phyloP scores from a whole-genome alignment of 768 basidiomycete genomes.

The Tulasnella sp. region DNA sequence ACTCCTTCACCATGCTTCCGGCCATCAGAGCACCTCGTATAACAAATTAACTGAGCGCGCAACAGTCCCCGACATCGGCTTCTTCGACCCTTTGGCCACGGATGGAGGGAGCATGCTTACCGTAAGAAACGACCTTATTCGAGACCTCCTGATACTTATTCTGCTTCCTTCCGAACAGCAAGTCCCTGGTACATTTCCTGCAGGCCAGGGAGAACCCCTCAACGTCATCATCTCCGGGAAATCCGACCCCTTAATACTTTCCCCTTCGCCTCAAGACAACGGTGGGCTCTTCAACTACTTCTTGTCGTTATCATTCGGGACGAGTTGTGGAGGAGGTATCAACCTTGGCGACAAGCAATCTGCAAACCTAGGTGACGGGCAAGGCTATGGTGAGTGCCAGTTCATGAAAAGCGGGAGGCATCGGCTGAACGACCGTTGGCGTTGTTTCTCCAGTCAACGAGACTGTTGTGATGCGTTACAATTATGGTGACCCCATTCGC shows the following conservation, averaged over 20 bases:
- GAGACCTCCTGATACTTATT: conserved; percentile 40
- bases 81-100: conserved; percentile 33
- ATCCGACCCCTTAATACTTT: conserved; percentile 61
- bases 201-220: conserved; percentile 76
- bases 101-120: conserved; percentile 64
- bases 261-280: conserved; percentile 37
- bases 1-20: background rate
- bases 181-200: conserved; percentile 44
- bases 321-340: conserved; percentile 74
- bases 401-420: conserved; percentile 4
- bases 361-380: conserved; percentile 78
- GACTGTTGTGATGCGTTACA: conserved; percentile 74
- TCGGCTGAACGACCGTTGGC: background rate
- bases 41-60: background rate
- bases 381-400: conserved; percentile 50
- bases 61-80: conserved; percentile 4
- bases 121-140: conserved; percentile 38
- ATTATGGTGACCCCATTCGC: conserved; percentile 71
- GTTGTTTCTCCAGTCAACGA: conserved; percentile 52
- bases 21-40: background rate
- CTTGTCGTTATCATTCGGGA: conserved; percentile 63
- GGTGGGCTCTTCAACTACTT: conserved; percentile 81
- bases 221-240: conserved; percentile 73
- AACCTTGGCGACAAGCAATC: conserved; percentile 58
- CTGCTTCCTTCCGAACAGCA: background rate